Evolutionary conservation across 257 asterid species (phyloP), one percentile per base, ranked within the genome.

Genomic region (Nicotiana obtusifolia): DNA sequence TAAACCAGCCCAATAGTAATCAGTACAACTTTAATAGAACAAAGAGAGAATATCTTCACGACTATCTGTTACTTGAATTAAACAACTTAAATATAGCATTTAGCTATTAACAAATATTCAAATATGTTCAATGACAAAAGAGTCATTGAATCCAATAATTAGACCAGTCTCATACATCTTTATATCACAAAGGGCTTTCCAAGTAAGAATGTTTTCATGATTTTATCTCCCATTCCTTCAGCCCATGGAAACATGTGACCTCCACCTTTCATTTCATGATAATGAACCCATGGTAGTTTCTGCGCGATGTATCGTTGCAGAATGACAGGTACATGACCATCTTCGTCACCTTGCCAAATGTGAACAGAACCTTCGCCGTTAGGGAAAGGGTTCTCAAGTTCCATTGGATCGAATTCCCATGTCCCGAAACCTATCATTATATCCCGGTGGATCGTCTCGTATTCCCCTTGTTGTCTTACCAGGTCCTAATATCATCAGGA

Each of bases 291-390:
- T 0, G 98, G 99, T 37, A 93, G 92, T 86, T 80, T 78, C 54
- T 81, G 80, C 56, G 89, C 91, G 37, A 93, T 81, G 85, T 88
- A 90, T 28, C 96, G 91, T 86, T 95, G 99, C 64, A 88, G 82
- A 30, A 84, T 64, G 59, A 82, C 95, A 0, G 97, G 95, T 75
- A 90, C 97, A 10, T 93, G 82, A 17, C 13, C 10, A 77, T 95
- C 99, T 0, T 91, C 96, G 14, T 95, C 99, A 24, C 98, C 99
- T 30, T 90, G 95, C 97, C 97, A 95, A 37, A 95, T 84, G 86
- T 95, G 98, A 41, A 93, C 97, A 1, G 90, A 82, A 9, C 89
- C 95, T 85, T 85, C 94, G 8, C 91, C 66, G 13, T 90, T 84
- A 31, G 93, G 81, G 81, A 90, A 91, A 1, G 94, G 93, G 75